Evolutionary conservation across 768 basidiomycete genomes (phyloP).

Genomic region (Suillus subalutaceus): DNA sequence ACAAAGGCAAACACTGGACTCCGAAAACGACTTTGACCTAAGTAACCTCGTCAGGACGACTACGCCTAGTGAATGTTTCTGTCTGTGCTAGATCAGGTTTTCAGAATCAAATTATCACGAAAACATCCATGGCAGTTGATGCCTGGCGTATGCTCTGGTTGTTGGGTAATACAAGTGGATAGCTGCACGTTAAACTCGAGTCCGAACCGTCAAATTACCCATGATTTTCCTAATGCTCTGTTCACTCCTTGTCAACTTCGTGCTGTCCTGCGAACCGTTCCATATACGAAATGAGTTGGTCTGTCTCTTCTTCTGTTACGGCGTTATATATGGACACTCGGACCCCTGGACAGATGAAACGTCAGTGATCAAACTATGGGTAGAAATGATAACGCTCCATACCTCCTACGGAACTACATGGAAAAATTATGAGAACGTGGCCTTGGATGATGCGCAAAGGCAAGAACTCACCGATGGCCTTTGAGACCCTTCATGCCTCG

Average conservation of each 20-base stretch:
- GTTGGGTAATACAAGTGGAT: background rate
- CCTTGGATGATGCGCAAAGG: background rate
- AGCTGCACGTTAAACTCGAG: background rate
- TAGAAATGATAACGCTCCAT: constrained; percentile 9
- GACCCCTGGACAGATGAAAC: constrained; percentile 49
- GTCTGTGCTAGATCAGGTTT: background rate
- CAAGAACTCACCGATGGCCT: constrained; percentile 79
- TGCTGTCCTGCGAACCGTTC: constrained; percentile 46
- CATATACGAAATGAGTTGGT: constrained; percentile 62
- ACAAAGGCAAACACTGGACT: background rate
- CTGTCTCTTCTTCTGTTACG: constrained; percentile 73
- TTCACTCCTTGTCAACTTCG: background rate
- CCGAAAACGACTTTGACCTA: background rate
- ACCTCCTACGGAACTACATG: constrained; percentile 58
- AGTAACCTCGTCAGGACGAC: too few relatives aligned
- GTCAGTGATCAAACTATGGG: background rate
- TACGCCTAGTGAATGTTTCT: background rate
- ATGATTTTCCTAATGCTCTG: background rate
- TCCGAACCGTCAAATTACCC: background rate
- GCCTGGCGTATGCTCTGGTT: constrained; percentile 1
- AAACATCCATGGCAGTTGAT: constrained; percentile 4
- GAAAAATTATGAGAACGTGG: background rate
- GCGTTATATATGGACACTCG: constrained; percentile 91
- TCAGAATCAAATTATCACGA: background rate
- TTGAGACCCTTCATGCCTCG: constrained; percentile 84